A percentile compares a stretch with the other conserved stretches of the same genome.
Evolutionary conservation across 1,139 yeast species (phyloP).

Genomic region (Candida sp.): DNA sequence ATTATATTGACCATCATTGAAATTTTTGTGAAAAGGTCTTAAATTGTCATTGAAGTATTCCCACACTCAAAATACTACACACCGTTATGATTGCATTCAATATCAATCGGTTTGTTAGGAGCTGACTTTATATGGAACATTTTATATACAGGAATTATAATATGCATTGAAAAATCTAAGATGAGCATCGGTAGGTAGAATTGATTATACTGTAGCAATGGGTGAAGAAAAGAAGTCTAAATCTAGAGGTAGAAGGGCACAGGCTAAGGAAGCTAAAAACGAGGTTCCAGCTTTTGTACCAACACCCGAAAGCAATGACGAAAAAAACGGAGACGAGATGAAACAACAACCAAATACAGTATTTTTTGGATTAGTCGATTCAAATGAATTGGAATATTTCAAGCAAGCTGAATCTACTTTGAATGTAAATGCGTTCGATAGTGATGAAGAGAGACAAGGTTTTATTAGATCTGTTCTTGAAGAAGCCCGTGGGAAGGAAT

Average conservation of each 20-base stretch:
- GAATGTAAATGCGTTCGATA: slow-evolving; percentile 75
- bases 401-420: slow-evolving; percentile 88
- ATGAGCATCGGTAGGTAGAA: slow-evolving; percentile 5
- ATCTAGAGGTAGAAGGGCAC: slow-evolving; percentile 69
- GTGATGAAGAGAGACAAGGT: slow-evolving; percentile 66
- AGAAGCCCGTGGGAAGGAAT: slow-evolving; percentile 86
- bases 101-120: too few species aligned
- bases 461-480: slow-evolving; percentile 78
- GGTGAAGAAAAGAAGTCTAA: slow-evolving; percentile 24
- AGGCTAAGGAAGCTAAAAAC: slow-evolving; percentile 29
- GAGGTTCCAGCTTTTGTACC: slow-evolving; percentile 5
- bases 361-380: slow-evolving; percentile 84
- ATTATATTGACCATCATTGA: too few species aligned
- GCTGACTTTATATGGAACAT: slow-evolving; percentile 7
- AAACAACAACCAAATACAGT: slow-evolving; percentile 16
- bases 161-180: slow-evolving; percentile 1
- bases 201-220: slow-evolving; percentile 2
- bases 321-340: slow-evolving; percentile 4
- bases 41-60: too few species aligned
- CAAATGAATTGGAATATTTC: slow-evolving; percentile 84
- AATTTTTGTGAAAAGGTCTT: too few species aligned
- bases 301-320: slow-evolving; percentile 4
- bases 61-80: background rate
- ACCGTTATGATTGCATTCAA: too few species aligned
- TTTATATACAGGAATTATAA: slow-evolving; percentile 6